Base-by-base conservation (phyloP, 1,284 basidiomycete genomes). In the Ganoderma leucocontextum region DNA sequence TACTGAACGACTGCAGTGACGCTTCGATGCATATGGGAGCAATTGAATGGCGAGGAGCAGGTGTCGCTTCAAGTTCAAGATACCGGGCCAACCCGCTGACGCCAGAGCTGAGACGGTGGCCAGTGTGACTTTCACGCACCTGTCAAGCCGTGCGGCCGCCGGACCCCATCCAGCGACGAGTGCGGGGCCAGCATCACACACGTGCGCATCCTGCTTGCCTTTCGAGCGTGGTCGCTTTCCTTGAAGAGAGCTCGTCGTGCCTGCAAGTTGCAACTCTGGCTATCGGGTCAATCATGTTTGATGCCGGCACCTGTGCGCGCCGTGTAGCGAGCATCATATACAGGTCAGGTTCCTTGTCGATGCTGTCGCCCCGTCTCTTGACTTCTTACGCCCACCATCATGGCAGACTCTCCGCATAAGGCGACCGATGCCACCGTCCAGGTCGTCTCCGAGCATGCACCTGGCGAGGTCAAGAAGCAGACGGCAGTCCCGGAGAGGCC, bases 371-470 rank as follows among this genome's bases (percentile, higher is more conserved):
- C 60, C 53, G 68, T 33, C 41, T 47, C 58, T 60, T 61, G 63
- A 44, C 65, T 70, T 63, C 52, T 59, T 59, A 64, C 63, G 38
- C 44, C 63, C 44, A 58, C 61, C 69, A 69, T 60, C 66, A 73
- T 73, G 72, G 62, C 62, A 36, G 25, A 41, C 63, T 64, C 69
- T 41, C 60, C n/a, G 22, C 36, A 66, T 58, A 63, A 68, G 41
- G 61, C 59, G 59, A 53, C 65, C 35, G 67, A 66, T 57, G 63
- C 69, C 58, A 42, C 35, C 47, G 61, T 70, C 63, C 65, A 63
- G 60, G 65, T 63, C 57, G 63, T 68, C 44, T 13, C 64, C n/a
- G n/a, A n/a, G 38, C 68, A 68, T 60, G 67, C 61, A 36, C 49
- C 38, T 25, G 60, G 25, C 38, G 22, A 58, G 22, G 42, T n/a